A percentile compares a stretch with the other conserved stretches of the same genome.
Evolutionary conservation across 2,329 filamentous ascomycete species (phyloP).

Genomic region (Epichloe glyceriae): DNA sequence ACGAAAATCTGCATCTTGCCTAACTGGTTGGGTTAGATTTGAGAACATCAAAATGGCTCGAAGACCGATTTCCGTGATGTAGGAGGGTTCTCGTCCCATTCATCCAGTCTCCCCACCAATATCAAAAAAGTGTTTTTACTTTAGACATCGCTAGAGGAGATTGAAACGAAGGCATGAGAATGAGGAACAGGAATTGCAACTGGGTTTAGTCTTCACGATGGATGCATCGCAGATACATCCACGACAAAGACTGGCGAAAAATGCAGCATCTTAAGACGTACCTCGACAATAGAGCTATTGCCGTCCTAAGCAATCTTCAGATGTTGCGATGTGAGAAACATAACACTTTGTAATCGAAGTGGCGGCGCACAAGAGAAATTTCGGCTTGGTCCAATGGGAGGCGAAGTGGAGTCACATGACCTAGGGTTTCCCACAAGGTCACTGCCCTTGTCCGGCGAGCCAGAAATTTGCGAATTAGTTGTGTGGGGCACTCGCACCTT

Average conservation of each 20-base stretch:
- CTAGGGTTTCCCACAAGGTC: constrained; percentile 12
- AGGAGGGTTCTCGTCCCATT: background rate
- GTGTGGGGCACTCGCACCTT: constrained; percentile 6
- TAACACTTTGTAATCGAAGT: constrained; percentile 13
- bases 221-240: constrained; percentile 17
- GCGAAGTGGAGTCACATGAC: constrained; percentile 12
- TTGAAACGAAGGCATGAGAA: constrained; percentile 7
- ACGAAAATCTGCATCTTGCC: constrained; percentile 69
- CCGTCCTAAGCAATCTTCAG: constrained; percentile 51
- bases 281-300: constrained; percentile 48
- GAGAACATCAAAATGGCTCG: background rate
- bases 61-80: background rate
- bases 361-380: constrained; percentile 18
- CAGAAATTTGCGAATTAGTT: constrained; percentile 3
- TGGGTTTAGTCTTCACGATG: constrained; percentile 18
- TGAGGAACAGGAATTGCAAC: constrained; percentile 4
- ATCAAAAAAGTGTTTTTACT: background rate
- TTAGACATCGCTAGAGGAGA: constrained; percentile 1
- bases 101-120: background rate
- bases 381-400: constrained; percentile 8
- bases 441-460: constrained; percentile 10
- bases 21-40: constrained; percentile 32
- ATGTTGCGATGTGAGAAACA: constrained; percentile 29
- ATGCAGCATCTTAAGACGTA: constrained; percentile 43
- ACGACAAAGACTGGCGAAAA: constrained; percentile 13